Evolutionary conservation across 768 basidiomycete genomes (phyloP).

Genomic region (Podaxis mareebaensis): DNA sequence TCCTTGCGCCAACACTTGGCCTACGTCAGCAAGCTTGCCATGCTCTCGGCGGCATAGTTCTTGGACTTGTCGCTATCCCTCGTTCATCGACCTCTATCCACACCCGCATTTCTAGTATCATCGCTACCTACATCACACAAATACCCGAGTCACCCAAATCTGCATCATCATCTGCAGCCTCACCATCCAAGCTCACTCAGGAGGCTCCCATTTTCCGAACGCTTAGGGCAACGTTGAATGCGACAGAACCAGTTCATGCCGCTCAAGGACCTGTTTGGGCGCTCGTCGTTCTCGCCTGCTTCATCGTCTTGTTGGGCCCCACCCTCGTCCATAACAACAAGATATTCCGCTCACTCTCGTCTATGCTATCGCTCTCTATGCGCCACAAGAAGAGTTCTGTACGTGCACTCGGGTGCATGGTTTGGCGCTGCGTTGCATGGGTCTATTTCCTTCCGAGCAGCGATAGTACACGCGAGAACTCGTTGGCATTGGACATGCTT

Average conservation of each 20-base stretch:
- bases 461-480: slow-evolving; percentile 5
- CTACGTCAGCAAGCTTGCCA: slow-evolving; percentile 75
- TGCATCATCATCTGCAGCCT: slow-evolving; percentile 20
- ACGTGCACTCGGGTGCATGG: slow-evolving; percentile 56
- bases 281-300: slow-evolving; percentile 60
- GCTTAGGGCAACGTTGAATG: slow-evolving; percentile 60
- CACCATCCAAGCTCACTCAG: slow-evolving; percentile 29
- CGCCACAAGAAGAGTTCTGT: slow-evolving; percentile 65
- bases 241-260: slow-evolving; percentile 54
- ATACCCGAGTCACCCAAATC: slow-evolving; percentile 33
- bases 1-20: slow-evolving; percentile 64
- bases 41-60: slow-evolving; percentile 69
- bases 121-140: slow-evolving; percentile 47
- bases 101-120: slow-evolving; percentile 49
- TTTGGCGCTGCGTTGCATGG: slow-evolving; percentile 72
- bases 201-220: slow-evolving; percentile 65
- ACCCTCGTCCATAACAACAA: slow-evolving; percentile 45
- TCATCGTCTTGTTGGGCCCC: slow-evolving; percentile 68
- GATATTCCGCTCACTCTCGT: slow-evolving; percentile 46
- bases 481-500: slow-evolving; percentile 14
- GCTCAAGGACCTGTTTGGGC: slow-evolving; percentile 84
- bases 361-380: slow-evolving; percentile 55
- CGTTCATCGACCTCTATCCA: slow-evolving; percentile 42
- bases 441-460: slow-evolving; percentile 55
- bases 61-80: slow-evolving; percentile 52